phyloP scores from a whole-genome alignment of 495 filamentous ascomycete genomes.

The Hypomontagnella monticulosa region DNA sequence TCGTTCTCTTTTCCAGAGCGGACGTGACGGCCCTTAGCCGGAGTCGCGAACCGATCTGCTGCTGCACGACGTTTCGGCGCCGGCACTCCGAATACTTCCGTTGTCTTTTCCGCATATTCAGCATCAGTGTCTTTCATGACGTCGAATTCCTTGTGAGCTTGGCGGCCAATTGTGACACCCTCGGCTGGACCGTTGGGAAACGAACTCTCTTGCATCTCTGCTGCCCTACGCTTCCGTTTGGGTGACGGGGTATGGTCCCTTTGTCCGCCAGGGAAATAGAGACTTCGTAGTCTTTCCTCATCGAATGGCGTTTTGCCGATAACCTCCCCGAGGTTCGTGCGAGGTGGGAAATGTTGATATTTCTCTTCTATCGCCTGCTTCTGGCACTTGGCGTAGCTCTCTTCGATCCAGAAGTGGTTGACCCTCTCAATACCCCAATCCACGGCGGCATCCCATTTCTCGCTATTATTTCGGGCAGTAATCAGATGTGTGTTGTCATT shows the following conservation, averaged over 20 bases:
- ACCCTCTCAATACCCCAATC: slow-evolving; percentile 92
- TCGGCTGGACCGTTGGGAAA: slow-evolving; percentile 36
- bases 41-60: slow-evolving; percentile 50
- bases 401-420: slow-evolving; percentile 98
- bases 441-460: slow-evolving; percentile 88
- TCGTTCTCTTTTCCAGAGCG: slow-evolving; percentile 81
- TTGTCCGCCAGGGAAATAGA: slow-evolving; percentile 54
- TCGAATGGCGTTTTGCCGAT: slow-evolving; percentile 79
- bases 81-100: slow-evolving; percentile 42
- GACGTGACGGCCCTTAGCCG: slow-evolving; percentile 54
- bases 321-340: slow-evolving; percentile 92
- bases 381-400: slow-evolving; percentile 90
- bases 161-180: slow-evolving; percentile 38
- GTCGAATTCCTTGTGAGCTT: slow-evolving; percentile 48
- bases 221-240: slow-evolving; percentile 54
- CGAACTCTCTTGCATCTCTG: slow-evolving; percentile 52
- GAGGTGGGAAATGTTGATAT: slow-evolving; percentile 82
- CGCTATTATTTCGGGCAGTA: slow-evolving; percentile 84
- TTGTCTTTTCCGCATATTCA: slow-evolving; percentile 35
- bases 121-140: slow-evolving; percentile 43
- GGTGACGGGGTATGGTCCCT: slow-evolving; percentile 43
- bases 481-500: slow-evolving; percentile 95
- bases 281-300: slow-evolving; percentile 45
- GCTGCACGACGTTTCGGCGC: slow-evolving; percentile 32
- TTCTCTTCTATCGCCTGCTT: slow-evolving; percentile 72